Percentiles rank a stretch among this genome's conserved stretches.
Evolutionary conservation across 305 asterid species (phyloP).

Genomic region (Solanum hybrid): DNA sequence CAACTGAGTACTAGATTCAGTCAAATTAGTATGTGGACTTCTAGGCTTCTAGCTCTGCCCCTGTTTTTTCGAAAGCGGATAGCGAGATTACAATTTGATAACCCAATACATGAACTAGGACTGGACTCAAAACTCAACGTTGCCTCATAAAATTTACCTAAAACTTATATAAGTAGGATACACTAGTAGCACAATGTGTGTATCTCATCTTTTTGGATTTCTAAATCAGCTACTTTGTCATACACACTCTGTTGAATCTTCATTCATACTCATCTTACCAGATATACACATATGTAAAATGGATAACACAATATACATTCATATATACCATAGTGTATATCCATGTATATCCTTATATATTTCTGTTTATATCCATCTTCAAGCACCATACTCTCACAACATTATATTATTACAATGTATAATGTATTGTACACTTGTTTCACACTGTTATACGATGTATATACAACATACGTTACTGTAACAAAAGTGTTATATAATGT

Average conservation of each 20-base stretch:
- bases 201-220: not conserved
- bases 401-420: no score
- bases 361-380: no score
- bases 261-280: not conserved
- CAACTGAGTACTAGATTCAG: no score
- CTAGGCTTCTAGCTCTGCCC: no score
- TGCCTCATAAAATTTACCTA: not conserved
- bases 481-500: no score
- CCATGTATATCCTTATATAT: not conserved
- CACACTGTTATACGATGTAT: no score
- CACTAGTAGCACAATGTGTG: not conserved
- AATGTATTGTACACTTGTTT: no score
- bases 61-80: no score
- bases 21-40: no score
- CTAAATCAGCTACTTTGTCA: not conserved
- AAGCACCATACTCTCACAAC: no score
- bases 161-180: not conserved
- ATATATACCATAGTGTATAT: not conserved
- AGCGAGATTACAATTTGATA: not conserved
- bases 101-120: not conserved
- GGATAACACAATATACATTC: not conserved
- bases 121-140: not conserved
- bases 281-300: not conserved
- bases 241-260: not conserved
- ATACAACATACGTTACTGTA: no score